Evolutionary conservation across 768 basidiomycete species (phyloP), one percentile per base, ranked within the genome.

Genomic region (Guyanaporus albipodus): DNA sequence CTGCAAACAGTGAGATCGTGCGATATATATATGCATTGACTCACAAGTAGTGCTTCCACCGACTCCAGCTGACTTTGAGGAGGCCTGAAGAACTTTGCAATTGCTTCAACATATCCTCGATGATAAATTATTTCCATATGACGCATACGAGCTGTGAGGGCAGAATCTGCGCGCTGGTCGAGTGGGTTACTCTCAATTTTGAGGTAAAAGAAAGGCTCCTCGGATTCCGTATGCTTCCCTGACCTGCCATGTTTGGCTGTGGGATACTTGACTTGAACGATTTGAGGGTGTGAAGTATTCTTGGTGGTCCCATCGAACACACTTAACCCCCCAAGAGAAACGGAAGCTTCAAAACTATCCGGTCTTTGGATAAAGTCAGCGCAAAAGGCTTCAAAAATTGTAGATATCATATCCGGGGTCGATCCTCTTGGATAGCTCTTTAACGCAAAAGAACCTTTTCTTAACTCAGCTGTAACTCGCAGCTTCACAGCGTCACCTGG

Each of bases 81-180:
- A 2, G 93, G 95, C 61, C 85, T 89, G 70, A 99, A 85, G 70
- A 98, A 99, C 52, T 75, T 79, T 58, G 86, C 85, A 18, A 98
- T 79, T 3, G 88, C 89, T 70, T 98, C 96, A 23, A 98, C 77
- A 63, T 95, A 97, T 21, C 90, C 91, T 59, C 74, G 81, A 62
- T 97, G 92, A 62, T 99, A 99, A 33, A 99, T 88, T 53, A 99
- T 86, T 67, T 98, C 95, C 83, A 95, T 87, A 58, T 95, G 87
- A 10, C 90, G 81, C 88, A 97, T 87, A 46, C 83, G 84, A 38
- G 94, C 79, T 11, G 87, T 88, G 43, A 99, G 71, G 1, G 87
- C 91, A 57, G 78, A 95, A 62, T 98, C 95, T 21, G 96, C 92
- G 35, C 90, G 81, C 42, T 85, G 83, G 63, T 96, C 91, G 32